Evolutionary conservation across 768 basidiomycete species (phyloP).

Genomic region (Xerocomus spinulosus): DNA sequence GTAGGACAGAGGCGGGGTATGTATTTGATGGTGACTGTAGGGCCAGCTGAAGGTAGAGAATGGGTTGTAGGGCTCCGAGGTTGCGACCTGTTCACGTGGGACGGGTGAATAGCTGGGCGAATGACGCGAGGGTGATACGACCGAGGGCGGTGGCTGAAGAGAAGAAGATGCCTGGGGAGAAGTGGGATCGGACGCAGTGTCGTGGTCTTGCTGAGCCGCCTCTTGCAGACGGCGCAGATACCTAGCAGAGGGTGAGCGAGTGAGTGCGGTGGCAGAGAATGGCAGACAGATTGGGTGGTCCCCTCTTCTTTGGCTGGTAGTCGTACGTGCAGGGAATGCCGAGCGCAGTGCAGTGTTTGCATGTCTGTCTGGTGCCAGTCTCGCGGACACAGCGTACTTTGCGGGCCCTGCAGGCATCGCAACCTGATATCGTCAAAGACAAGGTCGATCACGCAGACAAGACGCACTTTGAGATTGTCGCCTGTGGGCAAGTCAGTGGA

Average conservation of each 20-base stretch:
- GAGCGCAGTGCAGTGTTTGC: conserved; percentile 83
- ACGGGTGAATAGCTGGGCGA: conserved; percentile 59
- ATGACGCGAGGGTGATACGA: conserved; percentile 61
- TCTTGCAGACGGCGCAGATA: conserved; percentile 80
- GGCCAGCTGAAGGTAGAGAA: conserved; percentile 70
- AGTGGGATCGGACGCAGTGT: conserved; percentile 36
- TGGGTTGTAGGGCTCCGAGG: conserved; percentile 55
- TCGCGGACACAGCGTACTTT: conserved; percentile 84
- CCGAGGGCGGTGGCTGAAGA: conserved; percentile 33
- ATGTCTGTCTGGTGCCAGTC: conserved; percentile 70
- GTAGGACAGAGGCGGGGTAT: conserved; percentile 59
- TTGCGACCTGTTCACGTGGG: conserved; percentile 43
- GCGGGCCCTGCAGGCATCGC: conserved; percentile 81
- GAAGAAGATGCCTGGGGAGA: conserved; percentile 47
- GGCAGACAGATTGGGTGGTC: conserved; percentile 84
- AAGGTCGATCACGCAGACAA: conserved; percentile 21
- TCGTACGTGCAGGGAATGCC: conserved; percentile 86
- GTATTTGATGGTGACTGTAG: conserved; percentile 51
- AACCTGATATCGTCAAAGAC: conserved; percentile 47
- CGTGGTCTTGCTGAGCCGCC: conserved; percentile 42
- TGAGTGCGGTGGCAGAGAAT: not conserved
- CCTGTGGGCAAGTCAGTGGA: conserved; percentile 43
- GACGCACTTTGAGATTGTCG: conserved; percentile 79
- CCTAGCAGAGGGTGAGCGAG: conserved; percentile 32
- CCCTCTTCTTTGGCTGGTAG: conserved; percentile 91